phyloP scores from a whole-genome alignment of 2,329 filamentous ascomycete species.

The Claviceps quebecensis region DNA sequence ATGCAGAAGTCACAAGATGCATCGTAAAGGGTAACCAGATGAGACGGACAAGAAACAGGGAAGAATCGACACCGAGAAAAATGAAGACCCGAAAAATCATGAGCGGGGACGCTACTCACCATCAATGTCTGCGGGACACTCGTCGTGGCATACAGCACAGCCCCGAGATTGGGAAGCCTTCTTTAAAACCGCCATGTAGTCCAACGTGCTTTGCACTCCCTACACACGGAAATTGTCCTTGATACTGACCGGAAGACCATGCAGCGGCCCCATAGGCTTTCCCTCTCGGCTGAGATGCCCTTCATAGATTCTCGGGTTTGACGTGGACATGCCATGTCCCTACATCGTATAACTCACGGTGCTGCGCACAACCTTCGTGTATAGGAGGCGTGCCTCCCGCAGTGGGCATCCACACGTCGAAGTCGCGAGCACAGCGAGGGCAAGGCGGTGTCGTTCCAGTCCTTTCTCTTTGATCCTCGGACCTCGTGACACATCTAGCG shows the following conservation, averaged over 20 bases:
- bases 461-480: too few relatives aligned
- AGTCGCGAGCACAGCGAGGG: too few relatives aligned
- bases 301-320: too few relatives aligned
- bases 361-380: too few relatives aligned
- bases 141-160: conserved; percentile 26
- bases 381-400: too few relatives aligned
- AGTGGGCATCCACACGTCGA: too few relatives aligned
- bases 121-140: conserved; percentile 49
- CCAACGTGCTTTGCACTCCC: conserved; percentile 13
- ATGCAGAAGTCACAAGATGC: background rate
- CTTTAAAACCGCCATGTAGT: conserved; percentile 13
- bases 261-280: conserved; percentile 10
- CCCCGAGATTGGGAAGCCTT: conserved; percentile 12
- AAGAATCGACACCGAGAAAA: too few relatives aligned
- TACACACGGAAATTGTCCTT: conserved; percentile 14
- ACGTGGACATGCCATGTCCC: too few relatives aligned
- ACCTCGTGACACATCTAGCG: too few relatives aligned
- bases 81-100: background rate
- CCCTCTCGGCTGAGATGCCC: conserved; percentile 4
- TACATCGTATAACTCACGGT: too few relatives aligned
- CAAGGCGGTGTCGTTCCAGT: too few relatives aligned
- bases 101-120: conserved; percentile 16
- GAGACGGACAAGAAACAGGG: background rate
- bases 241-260: conserved; percentile 14
- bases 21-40: background rate